A percentile compares a stretch with the other conserved stretches of the same genome.
These are phyloP conservation scores for Venturia oleaginea DNA, from an alignment of 2,329 filamentous ascomycete genomes.

Conservation along the genomic window DNA sequence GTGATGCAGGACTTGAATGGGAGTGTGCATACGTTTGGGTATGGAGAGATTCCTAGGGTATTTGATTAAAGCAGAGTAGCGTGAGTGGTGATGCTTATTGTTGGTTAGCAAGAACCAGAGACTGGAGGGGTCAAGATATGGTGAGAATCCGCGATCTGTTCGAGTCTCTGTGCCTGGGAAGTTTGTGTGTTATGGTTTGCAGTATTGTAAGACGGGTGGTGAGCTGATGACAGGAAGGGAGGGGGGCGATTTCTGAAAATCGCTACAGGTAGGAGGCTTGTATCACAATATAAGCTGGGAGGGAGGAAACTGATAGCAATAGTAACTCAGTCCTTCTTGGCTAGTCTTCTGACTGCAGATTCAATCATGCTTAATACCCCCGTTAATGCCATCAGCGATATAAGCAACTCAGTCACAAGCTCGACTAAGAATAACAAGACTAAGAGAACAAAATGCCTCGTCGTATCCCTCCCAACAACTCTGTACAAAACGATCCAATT, in stretches of 20 bases:
- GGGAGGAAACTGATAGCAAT: not conserved
- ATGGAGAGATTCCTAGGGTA: not conserved
- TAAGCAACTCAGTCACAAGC: conserved; percentile 17
- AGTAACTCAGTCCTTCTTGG: conserved; percentile 12
- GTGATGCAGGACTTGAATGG: conserved; percentile 1
- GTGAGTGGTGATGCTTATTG: not conserved
- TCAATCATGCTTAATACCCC: not conserved
- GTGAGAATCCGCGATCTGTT: not conserved
- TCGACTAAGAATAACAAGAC: conserved; percentile 21
- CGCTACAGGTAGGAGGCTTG: conserved; percentile 34
- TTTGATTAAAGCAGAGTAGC: not conserved
- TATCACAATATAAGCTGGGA: not conserved
- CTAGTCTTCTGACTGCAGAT: not conserved
- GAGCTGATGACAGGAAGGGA: conserved; percentile 48
- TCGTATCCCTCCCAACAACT: conserved; percentile 41
- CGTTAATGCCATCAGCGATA: not conserved
- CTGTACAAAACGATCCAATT: conserved; percentile 40
- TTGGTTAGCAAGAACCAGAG: not conserved
- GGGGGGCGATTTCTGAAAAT: conserved; percentile 47
- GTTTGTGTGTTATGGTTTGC: conserved; percentile 46
- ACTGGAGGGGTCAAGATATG: conserved; percentile 6
- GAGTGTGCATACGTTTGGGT: not conserved
- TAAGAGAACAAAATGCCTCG: conserved; percentile 36
- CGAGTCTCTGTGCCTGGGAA: conserved; percentile 33
- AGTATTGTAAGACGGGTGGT: conserved; percentile 45